These are phyloP conservation scores for Picochlorum sp. DNA, from an alignment of 139 green algal species.

Conservation along the genomic window DNA sequence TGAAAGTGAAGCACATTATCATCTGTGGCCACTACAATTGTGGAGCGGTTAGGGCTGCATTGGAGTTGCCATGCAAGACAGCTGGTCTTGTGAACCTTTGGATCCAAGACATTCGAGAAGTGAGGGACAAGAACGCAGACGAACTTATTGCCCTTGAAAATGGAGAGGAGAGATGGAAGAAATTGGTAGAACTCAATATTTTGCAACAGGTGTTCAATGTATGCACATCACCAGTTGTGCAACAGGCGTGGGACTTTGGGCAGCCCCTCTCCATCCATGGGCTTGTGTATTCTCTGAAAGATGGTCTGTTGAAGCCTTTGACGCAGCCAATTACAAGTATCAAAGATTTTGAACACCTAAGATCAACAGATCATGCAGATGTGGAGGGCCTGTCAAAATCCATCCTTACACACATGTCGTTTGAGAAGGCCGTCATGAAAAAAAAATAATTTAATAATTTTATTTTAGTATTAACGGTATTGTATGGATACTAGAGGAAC, in stretches of 20 bases:
- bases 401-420: neutral
- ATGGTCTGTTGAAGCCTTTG: constrained; percentile 39
- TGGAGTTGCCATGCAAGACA: constrained; percentile 47
- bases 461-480: constrained; percentile 32
- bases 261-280: constrained; percentile 65
- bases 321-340: constrained; percentile 24
- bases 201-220: constrained; percentile 68
- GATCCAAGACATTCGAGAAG: constrained; percentile 57
- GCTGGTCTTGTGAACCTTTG: constrained; percentile 67
- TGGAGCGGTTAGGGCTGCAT: constrained; percentile 55
- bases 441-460: neutral
- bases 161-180: constrained; percentile 25
- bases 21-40: constrained; percentile 76
- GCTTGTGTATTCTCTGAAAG: constrained; percentile 46
- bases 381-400: neutral
- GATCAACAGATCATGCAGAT: neutral
- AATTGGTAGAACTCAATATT: constrained; percentile 44
- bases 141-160: constrained; percentile 28
- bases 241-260: constrained; percentile 59
- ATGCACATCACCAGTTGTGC: constrained; percentile 56
- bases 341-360: constrained; percentile 16
- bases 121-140: constrained; percentile 23
- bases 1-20: constrained; percentile 76
- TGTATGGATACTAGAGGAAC: constrained; percentile 71
- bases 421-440: neutral